Evolutionary conservation across 345 rosid genomes (phyloP), one percentile per base, ranked within the genome.

Genomic region (Firmiana major): DNA sequence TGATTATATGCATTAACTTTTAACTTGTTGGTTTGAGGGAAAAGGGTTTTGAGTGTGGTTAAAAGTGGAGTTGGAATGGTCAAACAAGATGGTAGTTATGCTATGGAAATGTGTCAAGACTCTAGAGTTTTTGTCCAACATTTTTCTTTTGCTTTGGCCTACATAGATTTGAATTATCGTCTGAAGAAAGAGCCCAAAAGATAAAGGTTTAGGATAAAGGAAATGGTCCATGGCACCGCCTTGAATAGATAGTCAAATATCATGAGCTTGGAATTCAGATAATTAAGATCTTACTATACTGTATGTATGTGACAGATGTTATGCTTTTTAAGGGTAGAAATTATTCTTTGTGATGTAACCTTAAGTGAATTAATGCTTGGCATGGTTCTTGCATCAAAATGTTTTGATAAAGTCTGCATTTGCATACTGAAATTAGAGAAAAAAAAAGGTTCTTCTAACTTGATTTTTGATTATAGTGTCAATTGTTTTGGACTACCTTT

Each of bases 31-130:
- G 22, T 68, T 69, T 13, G 1, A 60, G 10, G 63, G 31, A 53
- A 62, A 63, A 22, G 76, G 63, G 79, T 36, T 60, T 75, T 69
- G 54, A 6, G 43, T 28, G 59, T 49, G 19, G 77, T 75, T 75
- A 63, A 76, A 76, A 70, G 58, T 9, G 31, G 28, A 24, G 5
- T 58, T 86, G 80, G 86, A 81, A 51, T 74, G 82, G 87, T 84
- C 84, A 87, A 84, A 81, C 81, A 63, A 65, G 71, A 78, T 21
- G 26, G 74, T 63, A 71, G 63, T 78, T 71, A 45, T 64, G 4
- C 45, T 22, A 16, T 64, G 31, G 65, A 42, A 26, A 51, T 54
- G 46, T 81, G 75, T 64, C 51, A 22, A 38, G n/a, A 57, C 64
- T 55, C 72, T 64, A 60, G 64, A 75, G 78, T 67, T 70, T 54